These are phyloP conservation scores for Yamadazyma nakazawae DNA, from an alignment of 805 yeast genomes.

Conservation along the genomic window DNA sequence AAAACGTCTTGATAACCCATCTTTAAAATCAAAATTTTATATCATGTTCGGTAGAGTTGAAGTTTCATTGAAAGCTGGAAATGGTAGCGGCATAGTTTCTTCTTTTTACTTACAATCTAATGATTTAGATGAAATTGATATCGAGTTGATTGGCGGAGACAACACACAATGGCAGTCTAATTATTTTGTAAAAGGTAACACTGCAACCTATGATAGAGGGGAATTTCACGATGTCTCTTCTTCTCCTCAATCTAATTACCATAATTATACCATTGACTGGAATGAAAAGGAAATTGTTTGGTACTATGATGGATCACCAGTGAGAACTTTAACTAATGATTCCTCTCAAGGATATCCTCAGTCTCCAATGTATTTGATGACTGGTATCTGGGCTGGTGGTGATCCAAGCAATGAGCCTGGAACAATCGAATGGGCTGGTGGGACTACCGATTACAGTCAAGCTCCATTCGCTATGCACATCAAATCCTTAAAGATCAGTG, in stretches of 20 bases:
- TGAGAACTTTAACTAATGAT: slow-evolving; percentile 57
- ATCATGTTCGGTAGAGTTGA: slow-evolving; percentile 82
- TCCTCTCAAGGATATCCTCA: slow-evolving; percentile 76
- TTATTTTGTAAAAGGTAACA: slow-evolving; percentile 76
- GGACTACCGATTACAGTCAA: slow-evolving; percentile 55
- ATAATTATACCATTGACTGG: slow-evolving; percentile 85
- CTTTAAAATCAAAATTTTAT: slow-evolving; percentile 69
- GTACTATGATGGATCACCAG: slow-evolving; percentile 64
- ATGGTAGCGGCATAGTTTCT: slow-evolving; percentile 75
- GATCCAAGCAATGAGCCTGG: slow-evolving; percentile 61
- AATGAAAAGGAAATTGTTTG: slow-evolving; percentile 58
- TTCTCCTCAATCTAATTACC: slow-evolving; percentile 56
- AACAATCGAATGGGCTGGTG: slow-evolving; percentile 81
- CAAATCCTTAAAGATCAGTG: slow-evolving; percentile 53
- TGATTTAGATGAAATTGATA: slow-evolving; percentile 82
- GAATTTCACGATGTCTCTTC: slow-evolving; percentile 52
- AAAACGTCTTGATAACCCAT: slow-evolving; percentile 69
- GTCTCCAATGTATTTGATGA: slow-evolving; percentile 68
- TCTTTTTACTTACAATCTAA: slow-evolving; percentile 76
- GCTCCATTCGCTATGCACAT: slow-evolving; percentile 70
- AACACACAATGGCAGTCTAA: slow-evolving; percentile 69
- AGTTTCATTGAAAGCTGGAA: slow-evolving; percentile 63
- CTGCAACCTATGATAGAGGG: slow-evolving; percentile 76
- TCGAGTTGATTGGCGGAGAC: slow-evolving; percentile 84
- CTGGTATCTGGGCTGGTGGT: slow-evolving; percentile 82